A percentile compares a stretch with the other conserved stretches of the same genome.
Conservation (phyloP, 2,329 filamentous ascomycete genomes). For the Xylaria sp. region DNA sequence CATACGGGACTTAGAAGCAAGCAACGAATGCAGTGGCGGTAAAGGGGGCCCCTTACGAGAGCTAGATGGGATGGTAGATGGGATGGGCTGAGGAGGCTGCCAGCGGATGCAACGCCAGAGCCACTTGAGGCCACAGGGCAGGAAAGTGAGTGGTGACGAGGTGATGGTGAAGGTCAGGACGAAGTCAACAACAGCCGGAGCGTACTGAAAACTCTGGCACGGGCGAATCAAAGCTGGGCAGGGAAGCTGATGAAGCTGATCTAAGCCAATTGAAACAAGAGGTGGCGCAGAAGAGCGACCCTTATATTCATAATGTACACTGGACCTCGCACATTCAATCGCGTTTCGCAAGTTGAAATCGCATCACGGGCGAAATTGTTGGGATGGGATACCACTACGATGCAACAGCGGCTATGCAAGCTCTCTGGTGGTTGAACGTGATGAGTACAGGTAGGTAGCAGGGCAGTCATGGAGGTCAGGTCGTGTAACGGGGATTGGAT, state of each 20-base stretch:
- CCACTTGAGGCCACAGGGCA: slow-evolving; percentile 16
- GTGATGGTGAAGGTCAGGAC: slow-evolving; percentile 26
- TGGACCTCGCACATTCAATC: slow-evolving; percentile 30
- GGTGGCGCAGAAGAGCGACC: slow-evolving; percentile 36
- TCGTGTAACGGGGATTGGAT: slow-evolving; percentile 15
- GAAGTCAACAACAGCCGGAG: slow-evolving; percentile 30
- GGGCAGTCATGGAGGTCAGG: slow-evolving; percentile 8
- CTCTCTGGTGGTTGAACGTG: slow-evolving; percentile 34
- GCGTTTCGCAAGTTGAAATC: slow-evolving; percentile 25
- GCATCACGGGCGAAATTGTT: slow-evolving; percentile 32
- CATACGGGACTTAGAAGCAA: slow-evolving; percentile 27
- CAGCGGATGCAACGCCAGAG: slow-evolving; percentile 28
- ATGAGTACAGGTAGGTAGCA: slow-evolving; percentile 4
- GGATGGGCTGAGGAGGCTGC: slow-evolving; percentile 27
- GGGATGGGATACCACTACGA: slow-evolving; percentile 28
- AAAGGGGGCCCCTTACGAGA: slow-evolving; percentile 12
- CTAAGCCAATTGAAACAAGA: slow-evolving; percentile 36
- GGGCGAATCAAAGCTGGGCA: slow-evolving; percentile 34
- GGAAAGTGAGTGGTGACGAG: slow-evolving; percentile 14
- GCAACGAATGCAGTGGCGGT: slow-evolving; percentile 23
- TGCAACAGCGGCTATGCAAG: slow-evolving; percentile 39
- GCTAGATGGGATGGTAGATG: not conserved
- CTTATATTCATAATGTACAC: slow-evolving; percentile 30
- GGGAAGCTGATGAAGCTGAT: slow-evolving; percentile 2
- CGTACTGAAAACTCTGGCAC: slow-evolving; percentile 17